Evolutionary conservation across 208 protist genomes (phyloP), one percentile per base, ranked within the genome.

Genomic region (Wallacemonas sp.): DNA sequence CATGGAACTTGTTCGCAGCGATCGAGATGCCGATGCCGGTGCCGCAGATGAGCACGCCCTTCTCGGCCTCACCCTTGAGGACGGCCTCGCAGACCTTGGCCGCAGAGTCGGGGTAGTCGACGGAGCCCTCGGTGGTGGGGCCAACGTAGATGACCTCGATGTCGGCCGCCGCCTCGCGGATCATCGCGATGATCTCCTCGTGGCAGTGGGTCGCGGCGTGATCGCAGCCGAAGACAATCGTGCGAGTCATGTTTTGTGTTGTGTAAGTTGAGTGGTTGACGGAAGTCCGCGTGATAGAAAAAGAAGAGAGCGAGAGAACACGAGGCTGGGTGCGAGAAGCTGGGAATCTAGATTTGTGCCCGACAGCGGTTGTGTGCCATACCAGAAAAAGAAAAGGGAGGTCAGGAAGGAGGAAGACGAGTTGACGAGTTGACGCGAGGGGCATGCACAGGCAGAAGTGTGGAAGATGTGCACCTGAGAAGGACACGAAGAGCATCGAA

Each of bases 21-120:
- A 99, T 98, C 39, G 72, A 87, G 71, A 99, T 98, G 29, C 97
- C 97, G 57, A 98, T 98, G 38, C 97, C 97, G 26, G 87, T 97
- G 52, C 96, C 96, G 70, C 97, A 99, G 4, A 97, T 49, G 3
- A 98, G 80, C 44, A 98, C 81, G 8, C 92, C 94, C 12, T 61
- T 69, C 32, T 95, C 89, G 31, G 65, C 80, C 68, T 90, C 76
- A 2, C 81, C 78, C 38, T 64, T 71, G 39, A 80, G 54, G 11
- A 98, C 87, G 45, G 79, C 77, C 44, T 78, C 67, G 67, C 81
- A 85, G 8, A 93, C 86, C 18, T 65, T 55, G 10, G 49, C 45
- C 36, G 97, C 97, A 63, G 91, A 92, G 77, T 98, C 95, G 18
- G 97, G 97, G 77, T 98, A 98, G 86, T 98, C 97, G 20, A 93